phyloP scores from a whole-genome alignment of 202 grass and related monocot genomes.

The Setaria italica region DNA sequence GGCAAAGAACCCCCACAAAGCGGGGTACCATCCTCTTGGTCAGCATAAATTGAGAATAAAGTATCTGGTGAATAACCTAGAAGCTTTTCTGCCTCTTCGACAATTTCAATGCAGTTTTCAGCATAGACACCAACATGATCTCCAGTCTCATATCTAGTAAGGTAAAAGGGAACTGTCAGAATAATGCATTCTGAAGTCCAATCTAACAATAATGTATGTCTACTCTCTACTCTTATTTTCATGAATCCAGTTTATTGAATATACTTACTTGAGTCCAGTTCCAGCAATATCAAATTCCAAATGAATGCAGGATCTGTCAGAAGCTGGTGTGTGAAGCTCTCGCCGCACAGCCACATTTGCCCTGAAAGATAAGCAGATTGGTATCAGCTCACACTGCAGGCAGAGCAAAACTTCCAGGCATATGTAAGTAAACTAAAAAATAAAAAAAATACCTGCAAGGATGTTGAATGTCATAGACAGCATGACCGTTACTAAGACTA shows the following conservation, averaged over 20 bases:
- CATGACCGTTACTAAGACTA: constrained; percentile 64
- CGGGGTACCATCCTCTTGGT: constrained; percentile 66
- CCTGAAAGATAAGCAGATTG: constrained; percentile 42
- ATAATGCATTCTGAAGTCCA: constrained; percentile 16
- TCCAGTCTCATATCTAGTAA: constrained; percentile 67
- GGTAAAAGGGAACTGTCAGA: constrained; percentile 23
- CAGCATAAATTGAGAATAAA: constrained; percentile 67
- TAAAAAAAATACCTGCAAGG: constrained; percentile 58
- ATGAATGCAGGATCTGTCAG: constrained; percentile 75
- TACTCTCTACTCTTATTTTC: constrained; percentile 2
- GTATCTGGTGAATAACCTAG: constrained; percentile 68
- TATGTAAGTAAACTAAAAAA: neutral
- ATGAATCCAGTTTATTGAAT: neutral
- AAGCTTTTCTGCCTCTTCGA: constrained; percentile 63
- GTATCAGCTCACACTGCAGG: neutral
- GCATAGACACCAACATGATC: constrained; percentile 74
- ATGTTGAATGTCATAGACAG: constrained; percentile 65
- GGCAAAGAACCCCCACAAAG: constrained; percentile 58
- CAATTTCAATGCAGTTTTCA: constrained; percentile 63
- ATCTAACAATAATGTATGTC: neutral
- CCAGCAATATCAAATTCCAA: constrained; percentile 74
- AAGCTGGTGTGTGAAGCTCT: constrained; percentile 68
- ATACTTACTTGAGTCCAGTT: constrained; percentile 62
- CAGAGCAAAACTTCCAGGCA: neutral
- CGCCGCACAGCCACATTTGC: constrained; percentile 58